Percentiles rank a stretch among this genome's conserved stretches.
Evolutionary conservation across 164 flowering plant genomes (phyloP).

Genomic region (Tetracentron sinense): DNA sequence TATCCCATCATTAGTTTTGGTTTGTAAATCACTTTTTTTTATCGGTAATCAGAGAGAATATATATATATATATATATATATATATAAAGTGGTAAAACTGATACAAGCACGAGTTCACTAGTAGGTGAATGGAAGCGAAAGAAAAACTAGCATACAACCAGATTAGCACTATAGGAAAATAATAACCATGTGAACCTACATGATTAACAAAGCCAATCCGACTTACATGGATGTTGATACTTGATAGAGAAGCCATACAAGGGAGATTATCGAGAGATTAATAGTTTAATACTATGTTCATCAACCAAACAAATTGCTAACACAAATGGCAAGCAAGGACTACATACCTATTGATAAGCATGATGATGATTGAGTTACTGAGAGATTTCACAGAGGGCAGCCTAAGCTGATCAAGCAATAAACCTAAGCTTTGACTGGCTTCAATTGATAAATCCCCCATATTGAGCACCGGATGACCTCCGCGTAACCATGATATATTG

Average conservation of each 20-base stretch:
- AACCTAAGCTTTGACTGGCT: slow-evolving; percentile 78
- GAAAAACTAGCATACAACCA: too few species aligned
- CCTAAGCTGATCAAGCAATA: slow-evolving; percentile 88
- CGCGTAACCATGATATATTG: slow-evolving; percentile 83
- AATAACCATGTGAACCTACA: too few species aligned
- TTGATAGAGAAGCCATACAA: neutral
- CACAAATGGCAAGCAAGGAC: neutral
- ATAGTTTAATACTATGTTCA: neutral
- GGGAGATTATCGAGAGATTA: neutral
- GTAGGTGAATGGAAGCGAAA: too few species aligned
- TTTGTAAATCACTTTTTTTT: neutral
- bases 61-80: too few species aligned
- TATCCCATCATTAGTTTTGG: neutral
- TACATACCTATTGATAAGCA: slow-evolving; percentile 74
- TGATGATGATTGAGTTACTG: slow-evolving; percentile 54
- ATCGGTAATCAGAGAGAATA: too few species aligned
- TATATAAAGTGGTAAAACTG: too few species aligned
- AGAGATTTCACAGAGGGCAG: slow-evolving; percentile 65
- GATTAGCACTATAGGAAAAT: too few species aligned
- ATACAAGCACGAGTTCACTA: too few species aligned
- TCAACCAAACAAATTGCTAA: neutral
- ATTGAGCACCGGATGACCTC: slow-evolving; percentile 83
- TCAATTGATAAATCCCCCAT: slow-evolving; percentile 76
- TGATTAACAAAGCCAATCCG: neutral
- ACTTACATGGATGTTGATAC: neutral